A percentile compares a stretch with the other conserved stretches of the same genome.
Evolutionary conservation across 1,284 basidiomycete genomes (phyloP).

Genomic region (Moesziomyces sp.): DNA sequence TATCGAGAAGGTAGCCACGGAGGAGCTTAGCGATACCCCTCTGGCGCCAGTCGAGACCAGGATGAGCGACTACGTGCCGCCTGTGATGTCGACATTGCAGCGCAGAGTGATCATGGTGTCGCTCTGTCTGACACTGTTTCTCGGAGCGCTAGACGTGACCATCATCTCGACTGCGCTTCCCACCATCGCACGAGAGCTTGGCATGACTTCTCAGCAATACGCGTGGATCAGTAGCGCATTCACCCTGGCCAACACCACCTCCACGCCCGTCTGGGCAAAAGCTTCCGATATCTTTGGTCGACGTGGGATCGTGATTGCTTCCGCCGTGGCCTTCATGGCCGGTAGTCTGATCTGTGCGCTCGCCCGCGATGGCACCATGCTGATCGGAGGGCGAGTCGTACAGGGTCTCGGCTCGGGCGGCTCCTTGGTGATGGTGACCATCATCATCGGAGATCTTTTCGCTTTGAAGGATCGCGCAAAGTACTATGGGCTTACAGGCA

Average conservation of each 20-base stretch:
- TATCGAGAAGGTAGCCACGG: not conserved
- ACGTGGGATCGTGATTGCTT: not conserved
- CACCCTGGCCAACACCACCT: conserved; percentile 5
- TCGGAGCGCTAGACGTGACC: conserved; percentile 6
- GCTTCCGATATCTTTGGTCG: conserved; percentile 12
- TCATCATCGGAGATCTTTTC: conserved; percentile 8
- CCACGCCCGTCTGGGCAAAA: conserved; percentile 10
- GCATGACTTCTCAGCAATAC: conserved; percentile 2
- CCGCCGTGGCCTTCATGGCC: conserved; percentile 3
- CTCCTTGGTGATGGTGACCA: conserved; percentile 9
- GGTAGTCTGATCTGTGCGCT: conserved; percentile 5
- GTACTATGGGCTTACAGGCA: conserved; percentile 8
- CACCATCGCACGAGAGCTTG: conserved; percentile 6
- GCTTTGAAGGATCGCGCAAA: conserved; percentile 8
- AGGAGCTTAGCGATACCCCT: not conserved
- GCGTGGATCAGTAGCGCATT: conserved; percentile 11
- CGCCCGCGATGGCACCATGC: conserved; percentile 2
- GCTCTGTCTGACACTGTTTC: conserved; percentile 10
- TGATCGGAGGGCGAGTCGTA: conserved; percentile 3
- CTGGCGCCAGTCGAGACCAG: conserved; percentile 5
- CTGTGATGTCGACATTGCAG: not conserved
- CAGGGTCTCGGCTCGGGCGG: conserved; percentile 5
- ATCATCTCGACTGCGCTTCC: conserved; percentile 10
- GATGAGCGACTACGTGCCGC: conserved; percentile 5
- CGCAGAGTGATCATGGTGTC: conserved; percentile 6